These are phyloP conservation scores for Penicillium capsulatum DNA, from an alignment of 2,329 filamentous ascomycete species.

Conservation along the genomic window DNA sequence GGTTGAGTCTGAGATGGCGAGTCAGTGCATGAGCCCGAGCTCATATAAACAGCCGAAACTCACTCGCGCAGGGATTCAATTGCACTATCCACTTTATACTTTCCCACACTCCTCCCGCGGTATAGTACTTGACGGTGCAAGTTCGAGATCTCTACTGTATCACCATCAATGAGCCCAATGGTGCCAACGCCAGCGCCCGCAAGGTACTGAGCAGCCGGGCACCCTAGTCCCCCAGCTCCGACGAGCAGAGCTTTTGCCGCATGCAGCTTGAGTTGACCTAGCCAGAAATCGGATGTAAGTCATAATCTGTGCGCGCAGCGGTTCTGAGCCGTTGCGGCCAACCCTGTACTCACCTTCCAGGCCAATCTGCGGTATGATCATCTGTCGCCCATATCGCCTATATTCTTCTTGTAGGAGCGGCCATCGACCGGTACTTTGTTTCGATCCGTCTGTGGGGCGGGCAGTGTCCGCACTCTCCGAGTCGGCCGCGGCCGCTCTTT, in stretches of 20 bases:
- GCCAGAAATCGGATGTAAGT: constrained; percentile 1
- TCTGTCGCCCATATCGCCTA: constrained; percentile 79
- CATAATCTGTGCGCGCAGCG: neutral
- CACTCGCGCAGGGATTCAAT: constrained; percentile 56
- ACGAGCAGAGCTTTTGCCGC: constrained; percentile 71
- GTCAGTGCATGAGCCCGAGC: constrained; percentile 9
- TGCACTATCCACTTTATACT: constrained; percentile 76
- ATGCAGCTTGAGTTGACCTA: constrained; percentile 72
- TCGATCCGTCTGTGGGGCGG: constrained; percentile 1
- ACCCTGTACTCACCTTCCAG: constrained; percentile 64
- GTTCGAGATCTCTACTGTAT: constrained; percentile 83
- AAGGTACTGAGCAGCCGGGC: constrained; percentile 87
- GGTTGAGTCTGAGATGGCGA: constrained; percentile 60
- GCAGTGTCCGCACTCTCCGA: constrained; percentile 9
- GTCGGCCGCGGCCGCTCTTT: constrained; percentile 22
- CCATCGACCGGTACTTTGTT: constrained; percentile 49
- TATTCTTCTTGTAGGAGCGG: constrained; percentile 71
- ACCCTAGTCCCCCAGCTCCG: constrained; percentile 84
- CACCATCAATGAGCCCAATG: constrained; percentile 80
- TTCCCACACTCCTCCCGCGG: constrained; percentile 63
- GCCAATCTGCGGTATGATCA: constrained; percentile 80
- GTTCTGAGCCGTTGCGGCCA: too few species aligned
- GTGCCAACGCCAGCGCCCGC: constrained; percentile 82
- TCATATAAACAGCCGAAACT: constrained; percentile 13
- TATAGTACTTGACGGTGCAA: constrained; percentile 90